Evolutionary conservation across 345 rosid species (phyloP).

Genomic region (Moringa oleifera): DNA sequence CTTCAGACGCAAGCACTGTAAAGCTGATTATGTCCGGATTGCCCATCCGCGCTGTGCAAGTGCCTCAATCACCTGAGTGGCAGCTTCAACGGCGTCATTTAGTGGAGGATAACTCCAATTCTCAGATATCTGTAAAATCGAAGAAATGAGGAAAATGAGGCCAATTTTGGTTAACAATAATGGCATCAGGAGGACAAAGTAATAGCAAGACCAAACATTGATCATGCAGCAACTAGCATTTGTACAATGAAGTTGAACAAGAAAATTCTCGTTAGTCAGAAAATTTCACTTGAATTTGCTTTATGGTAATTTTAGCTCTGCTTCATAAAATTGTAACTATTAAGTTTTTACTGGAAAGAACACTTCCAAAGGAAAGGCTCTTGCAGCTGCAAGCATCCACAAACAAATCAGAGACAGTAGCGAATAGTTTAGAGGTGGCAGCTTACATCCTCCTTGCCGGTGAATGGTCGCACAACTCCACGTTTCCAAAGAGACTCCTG

Average conservation of each 20-base stretch:
- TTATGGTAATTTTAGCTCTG: background rate
- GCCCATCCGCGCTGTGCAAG: constrained; percentile 68
- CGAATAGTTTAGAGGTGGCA: background rate
- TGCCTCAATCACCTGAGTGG: constrained; percentile 53
- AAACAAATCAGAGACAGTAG: no score
- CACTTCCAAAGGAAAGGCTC: background rate
- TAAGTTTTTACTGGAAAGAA: background rate
- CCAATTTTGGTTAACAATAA: no score
- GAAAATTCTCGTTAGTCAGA: no score
- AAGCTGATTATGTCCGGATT: constrained; percentile 16
- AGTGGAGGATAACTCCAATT: constrained; percentile 84
- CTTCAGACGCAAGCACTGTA: background rate
- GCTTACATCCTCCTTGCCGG: constrained; percentile 83
- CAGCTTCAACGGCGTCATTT: constrained; percentile 75
- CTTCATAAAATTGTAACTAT: background rate
- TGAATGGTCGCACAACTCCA: constrained; percentile 68
- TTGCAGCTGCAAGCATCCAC: background rate
- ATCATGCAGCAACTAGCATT: no score
- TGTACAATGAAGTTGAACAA: no score
- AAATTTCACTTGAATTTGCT: no score
- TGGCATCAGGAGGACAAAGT: no score
- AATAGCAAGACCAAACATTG: no score
- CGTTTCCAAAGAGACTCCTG: constrained; percentile 62
- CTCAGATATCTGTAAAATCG: constrained; percentile 52
- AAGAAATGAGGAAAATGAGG: background rate